Evolutionary conservation across 768 basidiomycete species (phyloP).

Genomic region (Leccinum arenicola): DNA sequence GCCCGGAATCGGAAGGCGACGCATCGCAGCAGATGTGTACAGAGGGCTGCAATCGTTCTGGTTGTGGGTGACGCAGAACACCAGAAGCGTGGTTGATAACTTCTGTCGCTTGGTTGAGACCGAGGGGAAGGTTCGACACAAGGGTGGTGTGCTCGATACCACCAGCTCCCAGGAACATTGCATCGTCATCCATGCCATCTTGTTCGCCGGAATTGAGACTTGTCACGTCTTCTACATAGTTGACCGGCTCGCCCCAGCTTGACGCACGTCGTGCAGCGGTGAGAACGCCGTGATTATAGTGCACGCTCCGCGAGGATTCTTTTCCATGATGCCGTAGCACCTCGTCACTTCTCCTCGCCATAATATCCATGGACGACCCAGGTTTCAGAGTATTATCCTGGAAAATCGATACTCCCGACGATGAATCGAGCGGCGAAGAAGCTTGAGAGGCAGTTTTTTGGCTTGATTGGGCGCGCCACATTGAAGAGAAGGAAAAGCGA

Average conservation of each 20-base stretch:
- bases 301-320: conserved; percentile 23
- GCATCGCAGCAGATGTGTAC: conserved; percentile 25
- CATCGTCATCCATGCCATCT: conserved; percentile 48
- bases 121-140: conserved; percentile 35
- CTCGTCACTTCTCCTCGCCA: conserved; percentile 45
- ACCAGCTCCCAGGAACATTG: conserved; percentile 52
- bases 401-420: conserved; percentile 29
- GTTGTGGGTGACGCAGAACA: conserved; percentile 30
- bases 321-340: conserved; percentile 33
- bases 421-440: conserved; percentile 34
- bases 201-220: conserved; percentile 46
- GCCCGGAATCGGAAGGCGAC: conserved; percentile 20
- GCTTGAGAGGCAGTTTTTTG: conserved; percentile 25
- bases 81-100: conserved; percentile 17
- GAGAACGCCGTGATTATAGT: conserved; percentile 29
- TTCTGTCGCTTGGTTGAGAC: conserved; percentile 27
- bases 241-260: conserved; percentile 58
- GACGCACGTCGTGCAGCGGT: conserved; percentile 57
- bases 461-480: conserved; percentile 24
- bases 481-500: conserved; percentile 31
- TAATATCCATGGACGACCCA: conserved; percentile 21
- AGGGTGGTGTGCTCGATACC: conserved; percentile 37
- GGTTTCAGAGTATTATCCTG: conserved; percentile 18
- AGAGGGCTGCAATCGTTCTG: conserved; percentile 27
- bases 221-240: conserved; percentile 39